These are phyloP conservation scores for Backusella luteola DNA, from an alignment of 192 early-diverging fungal genomes.

Conservation along the genomic window DNA sequence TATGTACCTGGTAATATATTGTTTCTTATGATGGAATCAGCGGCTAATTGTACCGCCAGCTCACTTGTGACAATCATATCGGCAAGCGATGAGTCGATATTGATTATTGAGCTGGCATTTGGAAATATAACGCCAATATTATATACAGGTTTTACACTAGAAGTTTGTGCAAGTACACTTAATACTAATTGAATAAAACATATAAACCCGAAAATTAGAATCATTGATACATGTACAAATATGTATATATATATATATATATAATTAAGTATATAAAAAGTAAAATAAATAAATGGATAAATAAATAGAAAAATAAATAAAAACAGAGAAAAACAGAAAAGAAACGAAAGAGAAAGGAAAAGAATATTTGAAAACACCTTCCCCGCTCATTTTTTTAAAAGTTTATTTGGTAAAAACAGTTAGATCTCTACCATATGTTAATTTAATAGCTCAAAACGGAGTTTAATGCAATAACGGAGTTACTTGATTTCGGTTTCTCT, in stretches of 20 bases:
- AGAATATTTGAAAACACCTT: neutral
- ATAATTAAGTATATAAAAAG: neutral
- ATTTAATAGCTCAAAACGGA: constrained; percentile 8
- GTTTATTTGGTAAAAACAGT: neutral
- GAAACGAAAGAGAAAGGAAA: neutral
- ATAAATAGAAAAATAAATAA: neutral
- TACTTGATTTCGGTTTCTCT: neutral
- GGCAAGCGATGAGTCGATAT: neutral
- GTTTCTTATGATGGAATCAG: neutral
- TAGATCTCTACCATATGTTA: neutral
- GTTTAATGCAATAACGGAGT: constrained; percentile 1
- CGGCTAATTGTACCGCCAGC: constrained; percentile 7
- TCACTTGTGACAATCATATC: constrained; percentile 31
- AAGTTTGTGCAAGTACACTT: neutral
- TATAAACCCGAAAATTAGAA: neutral
- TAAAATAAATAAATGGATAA: neutral
- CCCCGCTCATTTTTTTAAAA: neutral
- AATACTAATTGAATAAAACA: neutral
- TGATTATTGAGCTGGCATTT: neutral
- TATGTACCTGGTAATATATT: constrained; percentile 18
- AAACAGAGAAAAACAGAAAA: neutral
- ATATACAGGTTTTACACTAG: constrained; percentile 9
- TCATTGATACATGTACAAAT: neutral
- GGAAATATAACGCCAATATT: constrained; percentile 19
- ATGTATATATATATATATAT: neutral